These are phyloP conservation scores for Rhizopogon vulgaris DNA, from an alignment of 768 basidiomycete species.

Conservation along the genomic window DNA sequence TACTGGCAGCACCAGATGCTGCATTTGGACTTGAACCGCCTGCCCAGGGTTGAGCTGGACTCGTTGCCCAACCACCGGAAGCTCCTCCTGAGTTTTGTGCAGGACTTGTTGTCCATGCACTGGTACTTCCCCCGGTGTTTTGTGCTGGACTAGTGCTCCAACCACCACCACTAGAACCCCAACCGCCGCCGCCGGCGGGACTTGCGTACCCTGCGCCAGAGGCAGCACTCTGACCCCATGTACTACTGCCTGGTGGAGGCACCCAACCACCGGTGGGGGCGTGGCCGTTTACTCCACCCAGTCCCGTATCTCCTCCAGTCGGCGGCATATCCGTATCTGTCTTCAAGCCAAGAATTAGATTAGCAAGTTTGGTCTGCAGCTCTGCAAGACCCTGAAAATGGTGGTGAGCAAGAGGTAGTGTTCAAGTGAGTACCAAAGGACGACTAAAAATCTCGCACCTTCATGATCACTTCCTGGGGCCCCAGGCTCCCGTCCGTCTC, in stretches of 20 bases:
- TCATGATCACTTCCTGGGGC: conserved; percentile 86
- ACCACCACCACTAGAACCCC: conserved; percentile 13
- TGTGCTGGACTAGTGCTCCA: conserved; percentile 26
- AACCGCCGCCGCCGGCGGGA: conserved; percentile 14
- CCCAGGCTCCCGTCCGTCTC: conserved; percentile 90
- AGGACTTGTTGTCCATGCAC: conserved; percentile 20
- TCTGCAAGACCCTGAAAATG: conserved; percentile 63
- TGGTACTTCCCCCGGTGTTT: conserved; percentile 12
- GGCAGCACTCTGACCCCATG: conserved; percentile 23
- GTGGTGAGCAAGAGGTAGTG: neutral
- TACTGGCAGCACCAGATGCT: conserved; percentile 8
- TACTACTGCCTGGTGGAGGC: conserved; percentile 17
- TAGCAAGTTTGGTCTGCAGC: conserved; percentile 75
- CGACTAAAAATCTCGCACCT: conserved; percentile 36
- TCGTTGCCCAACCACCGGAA: conserved; percentile 26
- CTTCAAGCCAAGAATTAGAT: conserved; percentile 72
- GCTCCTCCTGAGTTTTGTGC: conserved; percentile 19
- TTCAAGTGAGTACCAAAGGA: neutral
- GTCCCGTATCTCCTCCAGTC: conserved; percentile 27
- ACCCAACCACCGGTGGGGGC: conserved; percentile 15
- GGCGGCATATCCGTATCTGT: conserved; percentile 49
- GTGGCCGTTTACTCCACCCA: conserved; percentile 7
- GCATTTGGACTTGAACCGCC: conserved; percentile 27
- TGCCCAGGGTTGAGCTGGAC: conserved; percentile 33
- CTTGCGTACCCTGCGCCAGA: conserved; percentile 27